Base-by-base conservation (phyloP, 2,329 filamentous ascomycete genomes). In the Periconia sp. region DNA sequence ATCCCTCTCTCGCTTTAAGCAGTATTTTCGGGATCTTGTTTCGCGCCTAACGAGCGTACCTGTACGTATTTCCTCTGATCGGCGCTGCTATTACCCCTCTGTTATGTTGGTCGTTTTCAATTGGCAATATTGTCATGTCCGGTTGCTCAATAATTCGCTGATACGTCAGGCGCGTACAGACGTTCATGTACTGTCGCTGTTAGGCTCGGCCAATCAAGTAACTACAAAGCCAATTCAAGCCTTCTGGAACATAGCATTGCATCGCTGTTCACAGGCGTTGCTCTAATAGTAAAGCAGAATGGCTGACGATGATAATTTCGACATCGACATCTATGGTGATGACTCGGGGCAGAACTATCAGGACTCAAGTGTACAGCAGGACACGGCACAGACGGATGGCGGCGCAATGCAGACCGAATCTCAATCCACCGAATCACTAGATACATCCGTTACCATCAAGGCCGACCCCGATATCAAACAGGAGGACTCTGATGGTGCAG, bases 281-380 rank as follows among this genome's bases (percentile, higher is more conserved):
- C 48, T 63, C 57, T 50, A 59, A 39, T 39, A 33, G 48, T 30
- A 53, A 53, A 58, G 57, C 58, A 63, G 63, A 37, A 73, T 73
- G 66, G 75, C 80, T 62, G 82, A 85, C 66, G 83, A 85, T 70
- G 83, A 86, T 69, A 84, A 84, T 63, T 86, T 86, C 75, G 83
- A 86, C 59, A 85, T 86, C 75, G 83, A 86, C 67, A 84, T 86
- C 71, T 86, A 86, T 63, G 83, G 83, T 52, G 82, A 86, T 60
- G 81, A 83, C 38, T 70, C 62, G 23, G 52, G 58, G 22, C 57
- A 67, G 17, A 53, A 63, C 36, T 65, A 59, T 44, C 56, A 61
- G 47, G 63, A 67, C 23, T 44, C 62, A 13, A 46, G 23, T 38
- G 36, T 48, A 2, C 42, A 52, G 23, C 54, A 62, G 34, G 59